Percentiles rank a stretch among this genome's conserved stretches.
Evolutionary conservation across 371 early-diverging fungal genomes (phyloP).

Genomic region (Mortierella sp.): DNA sequence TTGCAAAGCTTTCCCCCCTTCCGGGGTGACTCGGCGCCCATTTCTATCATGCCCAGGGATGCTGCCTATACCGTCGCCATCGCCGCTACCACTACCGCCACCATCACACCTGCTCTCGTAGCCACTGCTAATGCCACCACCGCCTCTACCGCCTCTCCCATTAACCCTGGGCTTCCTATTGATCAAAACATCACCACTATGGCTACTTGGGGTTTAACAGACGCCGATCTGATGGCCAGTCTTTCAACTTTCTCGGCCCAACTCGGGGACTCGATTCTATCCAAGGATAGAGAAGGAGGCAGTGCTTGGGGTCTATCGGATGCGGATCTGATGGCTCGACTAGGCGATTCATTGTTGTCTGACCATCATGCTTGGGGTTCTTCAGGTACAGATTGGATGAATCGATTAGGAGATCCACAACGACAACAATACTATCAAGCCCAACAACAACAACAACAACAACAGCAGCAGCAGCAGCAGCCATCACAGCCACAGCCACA

Average conservation of each 20-base stretch:
- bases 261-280: conserved; percentile 28
- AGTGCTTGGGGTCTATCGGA: too few species aligned
- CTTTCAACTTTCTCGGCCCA: conserved; percentile 34
- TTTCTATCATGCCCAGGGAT: too few species aligned
- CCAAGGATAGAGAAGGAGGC: neutral
- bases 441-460: neutral
- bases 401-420: neutral
- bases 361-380: too few species aligned
- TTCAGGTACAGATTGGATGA: too few species aligned
- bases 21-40: too few species aligned
- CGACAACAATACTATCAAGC: neutral
- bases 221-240: conserved; percentile 42
- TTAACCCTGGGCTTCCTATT: too few species aligned
- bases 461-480: conserved; percentile 2
- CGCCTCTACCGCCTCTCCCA: too few species aligned
- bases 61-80: too few species aligned
- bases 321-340: too few species aligned
- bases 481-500: neutral
- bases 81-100: too few species aligned
- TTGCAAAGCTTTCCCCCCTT: too few species aligned
- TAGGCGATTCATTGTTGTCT: too few species aligned
- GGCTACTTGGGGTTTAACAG: conserved; percentile 39
- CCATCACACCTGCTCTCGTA: neutral
- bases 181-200: neutral
- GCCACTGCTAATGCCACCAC: neutral